Base-by-base conservation (phyloP, 345 rosid genomes). In the Camelina neglecta region DNA sequence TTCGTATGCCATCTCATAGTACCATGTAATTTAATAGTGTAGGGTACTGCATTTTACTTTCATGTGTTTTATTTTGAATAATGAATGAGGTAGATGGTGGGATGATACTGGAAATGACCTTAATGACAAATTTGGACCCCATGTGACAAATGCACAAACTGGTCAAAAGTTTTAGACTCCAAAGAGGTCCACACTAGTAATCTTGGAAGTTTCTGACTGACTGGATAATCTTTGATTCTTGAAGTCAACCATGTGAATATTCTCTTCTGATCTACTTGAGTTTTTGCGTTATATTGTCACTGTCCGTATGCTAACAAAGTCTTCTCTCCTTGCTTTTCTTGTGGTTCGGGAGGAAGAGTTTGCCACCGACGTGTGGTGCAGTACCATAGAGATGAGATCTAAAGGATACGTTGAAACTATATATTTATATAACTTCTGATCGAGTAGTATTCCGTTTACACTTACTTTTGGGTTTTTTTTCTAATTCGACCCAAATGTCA, bases 221-320 rank as follows among this genome's bases (percentile, higher is more conserved):
- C 49, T 55, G 5, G 18, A 61, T 61, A 76, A 61, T 9, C 75
- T 24, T 76, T 70, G 70, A 69, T 41, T 69, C 53, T 49, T 53
- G 18, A 38, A 56, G 75, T 76, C 75, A 76, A 76, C 72, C 45
- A 38, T 76, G 60, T 55, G 57, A 48, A 44, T 54, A 55, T 61
- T 54, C 11, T 69, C 21, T 31, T 49, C 9, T 50, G 10, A 44
- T 69, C 53, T 38, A 56, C 21, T 26, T 16, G 6, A 49, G 61
- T 56, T 56, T 39, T 75, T 39, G 60, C 10, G 54, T 75, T 44
- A 66, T 44, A 39, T 66, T 67, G 55, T 75, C 47, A 39, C 59
- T 67, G 38, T 75, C 54, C 31, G 49, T 10, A 68, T 60, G 63
- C 39, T 15, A 60, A 10, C 48, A 41, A 58, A 75, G 62, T 67